phyloP scores from a whole-genome alignment of 768 basidiomycete species.

The Dictyophora rubrovolvata region DNA sequence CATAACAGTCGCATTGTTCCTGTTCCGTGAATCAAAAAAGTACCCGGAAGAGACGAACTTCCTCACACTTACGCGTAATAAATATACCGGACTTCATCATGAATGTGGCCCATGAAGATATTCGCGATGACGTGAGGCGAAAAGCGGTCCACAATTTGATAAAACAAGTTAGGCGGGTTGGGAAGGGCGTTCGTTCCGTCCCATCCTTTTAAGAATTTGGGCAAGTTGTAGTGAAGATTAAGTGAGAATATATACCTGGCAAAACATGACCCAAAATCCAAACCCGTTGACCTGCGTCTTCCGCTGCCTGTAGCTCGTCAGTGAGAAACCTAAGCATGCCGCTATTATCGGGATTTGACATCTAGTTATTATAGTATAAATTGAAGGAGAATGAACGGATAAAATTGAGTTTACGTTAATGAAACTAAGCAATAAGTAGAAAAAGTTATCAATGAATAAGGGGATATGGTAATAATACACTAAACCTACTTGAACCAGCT shows the following conservation, averaged over 20 bases:
- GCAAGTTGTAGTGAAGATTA: neutral
- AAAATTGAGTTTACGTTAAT: slow-evolving; percentile 3
- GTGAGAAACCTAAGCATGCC: slow-evolving; percentile 74
- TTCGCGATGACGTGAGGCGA: slow-evolving; percentile 17
- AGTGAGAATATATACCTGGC: slow-evolving; percentile 11
- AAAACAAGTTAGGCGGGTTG: slow-evolving; percentile 63
- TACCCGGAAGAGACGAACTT: neutral
- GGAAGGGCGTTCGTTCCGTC: slow-evolving; percentile 55
- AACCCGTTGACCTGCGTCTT: slow-evolving; percentile 62
- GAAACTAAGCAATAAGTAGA: neutral
- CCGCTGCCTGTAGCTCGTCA: slow-evolving; percentile 68
- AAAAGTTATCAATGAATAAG: too few species aligned
- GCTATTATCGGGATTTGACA: slow-evolving; percentile 56
- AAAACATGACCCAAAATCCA: slow-evolving; percentile 50
- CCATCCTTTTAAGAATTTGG: slow-evolving; percentile 2
- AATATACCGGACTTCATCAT: slow-evolving; percentile 16
- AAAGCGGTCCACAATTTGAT: slow-evolving; percentile 22
- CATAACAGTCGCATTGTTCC: slow-evolving; percentile 7
- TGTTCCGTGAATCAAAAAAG: neutral
- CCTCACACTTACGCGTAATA: slow-evolving; percentile 13
- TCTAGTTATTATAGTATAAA: slow-evolving; percentile 5
- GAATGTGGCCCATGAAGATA: slow-evolving; percentile 21
- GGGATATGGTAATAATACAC: too few species aligned
- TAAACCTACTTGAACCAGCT: slow-evolving; percentile 9
- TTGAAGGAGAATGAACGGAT: too few species aligned